A percentile compares a stretch with the other conserved stretches of the same genome.
Conservation (phyloP, 1,284 basidiomycete species). For the Cystobasidiaceae sp. region DNA sequence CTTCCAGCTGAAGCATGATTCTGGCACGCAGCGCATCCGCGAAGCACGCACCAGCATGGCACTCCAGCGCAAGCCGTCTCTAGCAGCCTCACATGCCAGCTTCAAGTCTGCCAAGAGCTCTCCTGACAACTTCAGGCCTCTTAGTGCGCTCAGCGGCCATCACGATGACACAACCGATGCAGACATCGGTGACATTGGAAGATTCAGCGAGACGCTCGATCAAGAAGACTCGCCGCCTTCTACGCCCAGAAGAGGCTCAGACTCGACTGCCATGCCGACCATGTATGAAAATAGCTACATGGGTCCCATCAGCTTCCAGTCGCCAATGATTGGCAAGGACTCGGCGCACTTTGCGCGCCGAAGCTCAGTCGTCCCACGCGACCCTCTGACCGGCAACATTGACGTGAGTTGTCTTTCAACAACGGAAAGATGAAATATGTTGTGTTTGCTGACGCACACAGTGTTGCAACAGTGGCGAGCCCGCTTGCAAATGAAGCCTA, state of each 20-base stretch:
- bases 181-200: too few species aligned
- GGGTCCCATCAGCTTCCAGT: neutral
- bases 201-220: neutral
- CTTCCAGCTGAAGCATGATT: too few species aligned
- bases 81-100: too few species aligned
- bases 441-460: neutral
- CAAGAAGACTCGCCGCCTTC: neutral
- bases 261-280: constrained; percentile 3
- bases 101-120: too few species aligned
- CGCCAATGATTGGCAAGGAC: neutral
- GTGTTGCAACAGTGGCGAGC: constrained; percentile 14
- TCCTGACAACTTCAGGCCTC: too few species aligned
- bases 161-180: too few species aligned
- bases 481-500: constrained; percentile 18
- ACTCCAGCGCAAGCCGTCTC: too few species aligned
- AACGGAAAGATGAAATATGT: neutral
- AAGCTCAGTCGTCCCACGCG: constrained; percentile 3
- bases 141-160: too few species aligned
- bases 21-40: too few species aligned
- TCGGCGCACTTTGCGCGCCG: neutral
- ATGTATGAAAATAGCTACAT: constrained; percentile 17
- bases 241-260: neutral
- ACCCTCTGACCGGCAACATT: constrained; percentile 25
- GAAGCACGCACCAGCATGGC: too few species aligned
- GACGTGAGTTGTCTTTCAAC: constrained; percentile 1